These are phyloP conservation scores for Aspergillus coremiiformis DNA, from an alignment of 495 filamentous ascomycete species.

Conservation along the genomic window DNA sequence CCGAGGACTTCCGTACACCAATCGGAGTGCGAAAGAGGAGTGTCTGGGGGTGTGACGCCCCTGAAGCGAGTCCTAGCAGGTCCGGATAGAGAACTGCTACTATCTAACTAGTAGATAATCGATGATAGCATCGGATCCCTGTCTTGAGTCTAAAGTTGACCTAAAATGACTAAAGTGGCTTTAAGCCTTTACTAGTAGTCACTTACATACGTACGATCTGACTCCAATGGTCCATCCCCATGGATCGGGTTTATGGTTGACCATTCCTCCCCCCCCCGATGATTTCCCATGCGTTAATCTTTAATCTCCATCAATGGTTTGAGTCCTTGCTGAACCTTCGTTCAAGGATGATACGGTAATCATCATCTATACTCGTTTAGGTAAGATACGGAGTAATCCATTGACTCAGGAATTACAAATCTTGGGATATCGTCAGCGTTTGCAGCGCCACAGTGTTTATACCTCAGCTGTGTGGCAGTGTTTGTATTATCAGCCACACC, in stretches of 20 bases:
- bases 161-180: neutral
- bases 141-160: neutral
- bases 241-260: neutral
- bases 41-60: neutral
- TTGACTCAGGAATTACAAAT: too few relatives aligned
- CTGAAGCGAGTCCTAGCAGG: neutral
- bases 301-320: neutral
- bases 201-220: neutral
- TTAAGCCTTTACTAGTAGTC: too few relatives aligned
- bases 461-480: constrained; percentile 1
- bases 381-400: too few relatives aligned
- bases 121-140: neutral
- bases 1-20: neutral
- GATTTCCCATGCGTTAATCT: neutral
- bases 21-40: neutral
- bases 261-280: neutral
- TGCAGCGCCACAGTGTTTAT: neutral
- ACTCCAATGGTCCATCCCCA: neutral
- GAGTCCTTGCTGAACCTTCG: neutral
- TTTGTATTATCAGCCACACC: constrained; percentile 1
- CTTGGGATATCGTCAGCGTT: neutral
- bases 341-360: neutral
- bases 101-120: too few relatives aligned
- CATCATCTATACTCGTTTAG: neutral
- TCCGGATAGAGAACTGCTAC: too few relatives aligned